Percentiles rank a stretch among this genome's conserved stretches.
Conservation (phyloP, 441 rosid species). For the Euphorbia corollata region DNA sequence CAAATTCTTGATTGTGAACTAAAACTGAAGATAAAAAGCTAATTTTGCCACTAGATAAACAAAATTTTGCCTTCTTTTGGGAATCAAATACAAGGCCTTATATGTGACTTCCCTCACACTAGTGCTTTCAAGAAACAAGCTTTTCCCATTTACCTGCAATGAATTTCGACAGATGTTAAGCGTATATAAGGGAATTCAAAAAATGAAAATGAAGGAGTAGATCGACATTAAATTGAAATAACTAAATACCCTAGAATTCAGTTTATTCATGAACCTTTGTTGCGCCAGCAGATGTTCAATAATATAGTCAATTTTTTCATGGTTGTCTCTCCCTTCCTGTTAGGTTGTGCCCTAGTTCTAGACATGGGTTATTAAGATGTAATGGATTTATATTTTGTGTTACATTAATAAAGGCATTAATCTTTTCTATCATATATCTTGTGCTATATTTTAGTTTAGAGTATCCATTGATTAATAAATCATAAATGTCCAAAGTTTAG, state of each 20-base stretch:
- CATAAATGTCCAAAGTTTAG: too few species aligned
- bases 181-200: too few species aligned
- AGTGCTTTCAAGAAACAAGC: constrained; percentile 5
- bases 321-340: constrained; percentile 4
- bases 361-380: too few species aligned
- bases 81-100: constrained; percentile 43
- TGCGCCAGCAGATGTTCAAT: constrained; percentile 26
- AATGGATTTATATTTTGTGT: too few species aligned
- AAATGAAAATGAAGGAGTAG: neutral
- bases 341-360: too few species aligned
- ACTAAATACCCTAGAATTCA: constrained; percentile 7
- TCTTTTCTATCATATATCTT: too few species aligned
- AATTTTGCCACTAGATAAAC: neutral
- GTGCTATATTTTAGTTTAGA: too few species aligned
- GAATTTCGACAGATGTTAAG: too few species aligned
- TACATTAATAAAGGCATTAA: too few species aligned
- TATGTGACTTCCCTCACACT: constrained; percentile 26
- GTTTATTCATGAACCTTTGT: constrained; percentile 19
- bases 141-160: neutral
- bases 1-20: neutral
- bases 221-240: neutral
- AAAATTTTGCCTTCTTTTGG: constrained; percentile 41
- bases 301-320: constrained; percentile 30
- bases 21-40: neutral
- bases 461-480: too few species aligned